Evolutionary conservation across 2,329 filamentous ascomycete genomes (phyloP).

Genomic region (Xylaria sp.): DNA sequence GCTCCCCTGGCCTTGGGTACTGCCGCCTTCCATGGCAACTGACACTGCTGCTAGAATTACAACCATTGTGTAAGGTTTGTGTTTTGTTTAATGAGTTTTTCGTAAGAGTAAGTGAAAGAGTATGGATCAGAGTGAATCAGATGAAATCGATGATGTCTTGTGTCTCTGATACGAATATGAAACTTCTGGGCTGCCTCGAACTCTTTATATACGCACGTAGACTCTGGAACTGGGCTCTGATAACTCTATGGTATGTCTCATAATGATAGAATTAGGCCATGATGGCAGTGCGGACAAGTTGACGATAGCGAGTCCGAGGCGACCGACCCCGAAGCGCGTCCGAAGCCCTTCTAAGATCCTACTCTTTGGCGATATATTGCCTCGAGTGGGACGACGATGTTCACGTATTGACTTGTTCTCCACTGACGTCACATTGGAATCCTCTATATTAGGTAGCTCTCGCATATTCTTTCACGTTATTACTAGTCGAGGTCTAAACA

Average conservation of each 20-base stretch:
- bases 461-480: slow-evolving; percentile 12
- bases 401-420: slow-evolving; percentile 5
- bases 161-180: slow-evolving; percentile 5
- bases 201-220: slow-evolving; percentile 23
- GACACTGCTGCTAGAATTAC: slow-evolving; percentile 37
- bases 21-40: slow-evolving; percentile 22
- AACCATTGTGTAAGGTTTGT: slow-evolving; percentile 27
- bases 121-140: slow-evolving; percentile 9
- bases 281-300: not conserved
- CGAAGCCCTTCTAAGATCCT: slow-evolving; percentile 8
- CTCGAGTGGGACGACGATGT: slow-evolving; percentile 14
- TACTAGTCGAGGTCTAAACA: slow-evolving; percentile 7
- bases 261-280: not conserved
- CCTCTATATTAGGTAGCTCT: not conserved
- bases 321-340: not conserved
- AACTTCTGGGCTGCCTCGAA: not conserved
- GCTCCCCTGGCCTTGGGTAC: slow-evolving; percentile 22
- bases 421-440: slow-evolving; percentile 1
- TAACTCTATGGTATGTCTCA: slow-evolving; percentile 15
- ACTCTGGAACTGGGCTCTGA: not conserved
- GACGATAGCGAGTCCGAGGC: not conserved
- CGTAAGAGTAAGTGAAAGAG: not conserved
- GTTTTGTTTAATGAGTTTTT: not conserved
- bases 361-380: slow-evolving; percentile 7
- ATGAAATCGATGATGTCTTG: slow-evolving; percentile 13